phyloP scores from a whole-genome alignment of 2,329 filamentous ascomycete genomes.

The Diplodia corticola region DNA sequence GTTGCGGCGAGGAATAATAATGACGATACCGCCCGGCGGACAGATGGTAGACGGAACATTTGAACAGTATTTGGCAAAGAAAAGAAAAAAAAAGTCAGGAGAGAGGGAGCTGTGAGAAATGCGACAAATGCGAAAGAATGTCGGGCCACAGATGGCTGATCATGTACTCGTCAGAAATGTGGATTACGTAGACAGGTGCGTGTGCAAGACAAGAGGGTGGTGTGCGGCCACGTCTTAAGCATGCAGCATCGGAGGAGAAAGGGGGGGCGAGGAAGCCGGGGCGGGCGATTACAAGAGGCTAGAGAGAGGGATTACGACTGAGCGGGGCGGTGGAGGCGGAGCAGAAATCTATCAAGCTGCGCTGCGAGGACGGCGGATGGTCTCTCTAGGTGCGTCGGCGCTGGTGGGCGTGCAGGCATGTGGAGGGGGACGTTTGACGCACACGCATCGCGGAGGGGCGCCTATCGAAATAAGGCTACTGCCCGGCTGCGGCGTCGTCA shows the following conservation, averaged over 20 bases:
- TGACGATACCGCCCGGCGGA: slow-evolving; percentile 12
- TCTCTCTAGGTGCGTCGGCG: neutral
- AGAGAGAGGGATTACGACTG: neutral
- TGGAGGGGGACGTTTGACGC: neutral
- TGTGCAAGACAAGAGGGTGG: neutral
- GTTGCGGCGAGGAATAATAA: slow-evolving; percentile 3
- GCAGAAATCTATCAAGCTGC: neutral
- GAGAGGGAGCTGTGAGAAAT: neutral
- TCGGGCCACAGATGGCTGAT: neutral
- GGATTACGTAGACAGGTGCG: slow-evolving; percentile 10
- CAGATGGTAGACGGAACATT: slow-evolving; percentile 15
- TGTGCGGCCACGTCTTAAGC: neutral
- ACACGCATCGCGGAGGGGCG: slow-evolving; percentile 11
- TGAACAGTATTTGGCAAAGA: neutral
- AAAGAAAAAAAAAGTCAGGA: neutral
- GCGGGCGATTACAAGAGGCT: neutral
- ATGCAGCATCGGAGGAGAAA: neutral
- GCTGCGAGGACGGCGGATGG: neutral
- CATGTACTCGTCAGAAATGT: neutral
- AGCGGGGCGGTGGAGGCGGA: neutral
- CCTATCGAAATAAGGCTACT: slow-evolving; percentile 17
- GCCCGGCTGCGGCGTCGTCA: slow-evolving; percentile 9
- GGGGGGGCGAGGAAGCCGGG: neutral
- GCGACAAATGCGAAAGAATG: neutral
- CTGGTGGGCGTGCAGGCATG: neutral